These are phyloP conservation scores for Psidium friedrichsthalianum DNA, from an alignment of 345 rosid species.

Conservation along the genomic window DNA sequence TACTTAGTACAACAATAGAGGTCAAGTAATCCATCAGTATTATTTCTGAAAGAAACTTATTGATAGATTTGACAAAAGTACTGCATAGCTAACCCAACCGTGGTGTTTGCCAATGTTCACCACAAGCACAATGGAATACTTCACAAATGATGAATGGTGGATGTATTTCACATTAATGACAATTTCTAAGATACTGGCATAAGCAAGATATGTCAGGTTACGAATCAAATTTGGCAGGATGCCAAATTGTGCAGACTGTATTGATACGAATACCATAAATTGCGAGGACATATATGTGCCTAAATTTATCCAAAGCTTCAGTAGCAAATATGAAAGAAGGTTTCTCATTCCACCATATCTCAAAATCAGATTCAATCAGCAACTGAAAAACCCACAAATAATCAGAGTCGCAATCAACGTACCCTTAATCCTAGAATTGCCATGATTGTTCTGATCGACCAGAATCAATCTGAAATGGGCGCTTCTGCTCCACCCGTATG, in stretches of 20 bases:
- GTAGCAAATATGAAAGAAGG: background rate
- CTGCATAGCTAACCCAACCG: background rate
- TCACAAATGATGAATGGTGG: background rate
- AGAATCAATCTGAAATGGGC: slow-evolving; percentile 10
- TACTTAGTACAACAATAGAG: background rate
- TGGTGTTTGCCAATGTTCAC: background rate
- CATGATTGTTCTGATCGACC: slow-evolving; percentile 1
- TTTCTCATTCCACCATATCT: background rate
- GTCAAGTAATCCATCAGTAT: background rate
- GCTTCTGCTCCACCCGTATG: slow-evolving; percentile 12
- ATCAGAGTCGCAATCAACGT: background rate
- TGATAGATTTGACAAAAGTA: background rate
- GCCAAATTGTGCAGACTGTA: background rate
- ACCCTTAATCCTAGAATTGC: background rate
- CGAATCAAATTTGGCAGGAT: background rate
- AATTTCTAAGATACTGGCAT: background rate
- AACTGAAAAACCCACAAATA: background rate
- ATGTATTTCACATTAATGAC: background rate
- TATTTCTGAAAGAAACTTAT: background rate
- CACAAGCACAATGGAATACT: background rate
- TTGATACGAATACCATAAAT: background rate
- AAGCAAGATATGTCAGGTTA: background rate
- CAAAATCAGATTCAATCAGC: background rate
- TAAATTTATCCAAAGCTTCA: background rate
- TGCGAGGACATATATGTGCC: background rate